Percentiles rank a stretch among this genome's conserved stretches.
Evolutionary conservation across 768 basidiomycete genomes (phyloP).

Genomic region (Boletus tylopilopsis): DNA sequence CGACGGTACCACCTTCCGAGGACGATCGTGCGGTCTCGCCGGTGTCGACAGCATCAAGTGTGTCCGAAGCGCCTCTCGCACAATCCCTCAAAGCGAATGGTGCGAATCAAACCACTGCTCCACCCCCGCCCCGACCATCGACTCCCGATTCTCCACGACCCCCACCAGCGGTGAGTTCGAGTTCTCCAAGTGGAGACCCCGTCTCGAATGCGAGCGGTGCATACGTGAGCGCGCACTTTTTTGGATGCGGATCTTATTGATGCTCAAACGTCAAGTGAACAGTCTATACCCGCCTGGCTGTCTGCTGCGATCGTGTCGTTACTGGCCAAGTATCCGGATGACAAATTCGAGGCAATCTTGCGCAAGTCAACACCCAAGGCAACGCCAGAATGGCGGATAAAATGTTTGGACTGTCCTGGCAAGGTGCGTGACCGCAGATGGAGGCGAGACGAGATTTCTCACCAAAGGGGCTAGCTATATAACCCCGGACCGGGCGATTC

Average conservation of each 20-base stretch:
- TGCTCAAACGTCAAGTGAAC: constrained; percentile 32
- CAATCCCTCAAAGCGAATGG: constrained; percentile 59
- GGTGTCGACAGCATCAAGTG: constrained; percentile 69
- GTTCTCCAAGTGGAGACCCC: constrained; percentile 17
- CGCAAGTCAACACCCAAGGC: constrained; percentile 52
- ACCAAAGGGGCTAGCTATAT: constrained; percentile 56
- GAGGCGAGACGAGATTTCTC: background rate
- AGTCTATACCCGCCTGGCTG: constrained; percentile 66
- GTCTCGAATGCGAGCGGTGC: constrained; percentile 12
- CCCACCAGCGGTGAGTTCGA: constrained; percentile 7
- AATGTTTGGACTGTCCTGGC: constrained; percentile 89
- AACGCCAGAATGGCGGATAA: constrained; percentile 85
- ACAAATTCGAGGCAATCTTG: constrained; percentile 75
- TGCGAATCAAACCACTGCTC: constrained; percentile 19
- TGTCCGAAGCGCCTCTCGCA: constrained; percentile 71
- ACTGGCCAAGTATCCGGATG: constrained; percentile 72
- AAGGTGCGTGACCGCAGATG: constrained; percentile 49
- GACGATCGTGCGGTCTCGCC: constrained; percentile 63
- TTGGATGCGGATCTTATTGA: constrained; percentile 28
- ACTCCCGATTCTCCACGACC: constrained; percentile 26
- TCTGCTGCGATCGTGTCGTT: constrained; percentile 61
- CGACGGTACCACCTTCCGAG: constrained; percentile 33
- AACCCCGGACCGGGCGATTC: constrained; percentile 87
- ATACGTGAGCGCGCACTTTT: constrained; percentile 25
- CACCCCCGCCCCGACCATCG: constrained; percentile 20